phyloP scores from a whole-genome alignment of 2,329 filamentous ascomycete species.

The Aureobasidium lini region DNA sequence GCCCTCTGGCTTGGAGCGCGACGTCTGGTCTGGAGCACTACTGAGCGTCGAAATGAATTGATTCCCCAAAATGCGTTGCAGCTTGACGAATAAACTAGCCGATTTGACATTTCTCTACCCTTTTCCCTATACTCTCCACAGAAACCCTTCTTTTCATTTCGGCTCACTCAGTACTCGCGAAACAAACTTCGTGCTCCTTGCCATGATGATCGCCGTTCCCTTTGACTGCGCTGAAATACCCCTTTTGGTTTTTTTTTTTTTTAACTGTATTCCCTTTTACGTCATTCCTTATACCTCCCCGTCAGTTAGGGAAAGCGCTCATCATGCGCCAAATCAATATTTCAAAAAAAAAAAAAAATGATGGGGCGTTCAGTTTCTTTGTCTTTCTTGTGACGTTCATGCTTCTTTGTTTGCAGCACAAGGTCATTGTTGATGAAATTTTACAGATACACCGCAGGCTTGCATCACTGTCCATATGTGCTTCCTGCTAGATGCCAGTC shows the following conservation, averaged over 20 bases:
- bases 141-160: not conserved
- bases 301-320: not conserved
- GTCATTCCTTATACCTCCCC: constrained; percentile 9
- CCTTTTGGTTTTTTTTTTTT: constrained; percentile 11
- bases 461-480: not conserved
- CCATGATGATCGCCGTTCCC: not conserved
- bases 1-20: constrained; percentile 14
- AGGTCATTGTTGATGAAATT: not conserved
- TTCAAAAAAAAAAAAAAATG: not conserved
- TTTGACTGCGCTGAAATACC: constrained; percentile 13
- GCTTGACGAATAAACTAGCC: constrained; percentile 16
- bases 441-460: not conserved
- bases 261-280: constrained; percentile 6
- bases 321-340: constrained; percentile 6
- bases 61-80: constrained; percentile 17
- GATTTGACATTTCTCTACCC: constrained; percentile 13
- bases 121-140: not conserved
- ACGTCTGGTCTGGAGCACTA: constrained; percentile 13
- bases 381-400: not conserved
- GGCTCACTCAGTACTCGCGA: constrained; percentile 1
- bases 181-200: constrained; percentile 1
- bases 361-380: not conserved
- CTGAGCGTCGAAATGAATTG: constrained; percentile 16
- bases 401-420: not conserved
- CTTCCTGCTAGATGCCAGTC: not conserved